Conservation (phyloP, 352 stramenopile genomes). For the Globisporangium solare region DNA sequence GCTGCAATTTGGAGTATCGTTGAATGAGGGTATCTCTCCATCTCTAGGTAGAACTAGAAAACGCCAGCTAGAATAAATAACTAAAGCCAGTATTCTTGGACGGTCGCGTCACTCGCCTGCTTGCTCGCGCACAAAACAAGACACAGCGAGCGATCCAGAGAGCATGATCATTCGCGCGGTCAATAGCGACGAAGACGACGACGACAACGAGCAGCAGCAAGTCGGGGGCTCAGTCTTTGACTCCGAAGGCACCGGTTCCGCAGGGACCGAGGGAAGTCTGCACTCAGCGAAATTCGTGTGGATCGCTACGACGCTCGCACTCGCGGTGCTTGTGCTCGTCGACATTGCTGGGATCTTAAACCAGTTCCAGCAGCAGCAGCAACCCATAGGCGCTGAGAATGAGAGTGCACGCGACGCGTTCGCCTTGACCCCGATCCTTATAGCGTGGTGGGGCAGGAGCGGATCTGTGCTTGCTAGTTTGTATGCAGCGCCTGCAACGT, state of each 20-base stretch:
- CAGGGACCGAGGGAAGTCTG: background rate
- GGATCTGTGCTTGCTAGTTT: background rate
- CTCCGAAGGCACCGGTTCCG: constrained; percentile 18
- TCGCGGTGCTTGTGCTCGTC: constrained; percentile 52
- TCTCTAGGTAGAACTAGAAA: too few species aligned
- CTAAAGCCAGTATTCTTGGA: too few species aligned
- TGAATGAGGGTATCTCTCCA: too few species aligned
- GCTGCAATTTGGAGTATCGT: too few species aligned
- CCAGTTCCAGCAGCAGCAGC: constrained; percentile 11
- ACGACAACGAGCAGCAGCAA: constrained; percentile 13
- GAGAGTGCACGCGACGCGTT: constrained; percentile 23
- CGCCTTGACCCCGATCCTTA: constrained; percentile 16
- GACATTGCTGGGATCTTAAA: constrained; percentile 49
- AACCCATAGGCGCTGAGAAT: background rate
- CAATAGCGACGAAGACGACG: constrained; percentile 47
- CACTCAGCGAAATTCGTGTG: constrained; percentile 32
- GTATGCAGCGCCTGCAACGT: constrained; percentile 16
- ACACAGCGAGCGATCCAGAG: background rate
- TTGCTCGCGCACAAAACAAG: too few species aligned
- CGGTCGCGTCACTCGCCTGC: too few species aligned
- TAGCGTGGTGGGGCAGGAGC: background rate
- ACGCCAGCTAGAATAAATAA: too few species aligned
- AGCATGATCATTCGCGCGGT: constrained; percentile 79
- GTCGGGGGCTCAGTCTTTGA: constrained; percentile 6
- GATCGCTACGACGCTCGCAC: constrained; percentile 31